Evolutionary conservation across 305 asterid species (phyloP), one percentile per base, ranked within the genome.

Genomic region (Salvia sclarea): DNA sequence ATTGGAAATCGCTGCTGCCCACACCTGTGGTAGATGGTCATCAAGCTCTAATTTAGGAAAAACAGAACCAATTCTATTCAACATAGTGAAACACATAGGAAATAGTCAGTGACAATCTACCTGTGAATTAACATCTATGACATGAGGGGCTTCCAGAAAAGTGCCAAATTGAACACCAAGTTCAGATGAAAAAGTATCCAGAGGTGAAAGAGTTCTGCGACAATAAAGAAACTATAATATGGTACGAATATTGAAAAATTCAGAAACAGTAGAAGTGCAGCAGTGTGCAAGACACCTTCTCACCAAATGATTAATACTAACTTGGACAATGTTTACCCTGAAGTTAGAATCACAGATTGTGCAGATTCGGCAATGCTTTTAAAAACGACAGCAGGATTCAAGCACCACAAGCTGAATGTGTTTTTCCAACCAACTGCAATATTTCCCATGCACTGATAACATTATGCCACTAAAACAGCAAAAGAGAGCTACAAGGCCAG

Each of bases 381-480:
- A 87, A 94, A 94, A 71, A 91, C 98, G 8, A 89, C 89, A 56
- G 99, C 84, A 66, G 99, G 98, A 83, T 94, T 91, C 84, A 91
- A 80, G 91, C 97, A 89, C 98, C 99, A 91, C 75, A 74, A 73
- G 80, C 91, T 89, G 12, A 35, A 35, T 8, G 41, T 35, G 41
- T 35, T 35, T 8, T 2, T 35, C 41, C 41, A 35, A 35, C 41
- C 41, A 35, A 11, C 41, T 35, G 41, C 80, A 79, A 71, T 68
- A 70, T 52, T 75, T 66, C 49, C 85, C 70, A 21, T 33, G 57
- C 66, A 70, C 14, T 43, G 38, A 70, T 58, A 45, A 63, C 57
- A 10, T 56, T 31, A 61, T 68, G 74, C 41, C 14, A 40, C 35
- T 76, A 50, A 68, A 72, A 68, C 61, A 70, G 64, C 70, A 47